Evolutionary conservation across 2,329 filamentous ascomycete species (phyloP), one percentile per base, ranked within the genome.

Genomic region (Pestalotiopsis sp.): DNA sequence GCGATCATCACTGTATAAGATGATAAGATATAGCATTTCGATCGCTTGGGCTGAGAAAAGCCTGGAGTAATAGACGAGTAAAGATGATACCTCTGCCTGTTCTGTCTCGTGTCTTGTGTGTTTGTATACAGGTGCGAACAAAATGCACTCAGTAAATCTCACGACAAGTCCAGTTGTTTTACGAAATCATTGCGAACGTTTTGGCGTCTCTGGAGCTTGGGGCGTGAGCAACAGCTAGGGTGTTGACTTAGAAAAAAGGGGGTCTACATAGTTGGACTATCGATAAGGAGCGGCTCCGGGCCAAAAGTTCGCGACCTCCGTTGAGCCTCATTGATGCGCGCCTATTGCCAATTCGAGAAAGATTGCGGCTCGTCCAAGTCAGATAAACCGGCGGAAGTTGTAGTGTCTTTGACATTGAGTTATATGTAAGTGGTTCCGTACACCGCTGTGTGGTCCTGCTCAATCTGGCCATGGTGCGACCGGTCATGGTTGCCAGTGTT

Each of bases 231-330:
- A n/a, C 9, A n/a, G 59, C 14, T 17, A 6, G 59, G 59, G 59
- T 17, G 59, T 62, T 20, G 14, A 27, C 31, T 27, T 20, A 25
- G 31, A 36, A 17, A 31, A 23, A 12, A 20, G 6, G 17, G 31
- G 59, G 17, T n/a, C 59, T 31, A 62, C 31, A 27, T 7, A 36
- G 23, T 9, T 5, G 12, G 45, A 36, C 57, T 56, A 66, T 25
- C 63, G 63, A 66, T 66, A 66, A 66, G 45, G 23, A 23, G 20
- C 63, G 2, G 25, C 7, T 11, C 25, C 52, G 41, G 14, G 36
- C 63, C 63, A 66, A 66, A 66, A 66, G 63, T 66, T 66, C 63
- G 63, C 61, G 61, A 64, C 61, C 41, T 41, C 59, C n/a, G 20
- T 36, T 39, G 25, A 20, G 17, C 59, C 59, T 59, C 59, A 62